Base-by-base conservation (phyloP, 306 rosid species). In the Inga laurina region DNA sequence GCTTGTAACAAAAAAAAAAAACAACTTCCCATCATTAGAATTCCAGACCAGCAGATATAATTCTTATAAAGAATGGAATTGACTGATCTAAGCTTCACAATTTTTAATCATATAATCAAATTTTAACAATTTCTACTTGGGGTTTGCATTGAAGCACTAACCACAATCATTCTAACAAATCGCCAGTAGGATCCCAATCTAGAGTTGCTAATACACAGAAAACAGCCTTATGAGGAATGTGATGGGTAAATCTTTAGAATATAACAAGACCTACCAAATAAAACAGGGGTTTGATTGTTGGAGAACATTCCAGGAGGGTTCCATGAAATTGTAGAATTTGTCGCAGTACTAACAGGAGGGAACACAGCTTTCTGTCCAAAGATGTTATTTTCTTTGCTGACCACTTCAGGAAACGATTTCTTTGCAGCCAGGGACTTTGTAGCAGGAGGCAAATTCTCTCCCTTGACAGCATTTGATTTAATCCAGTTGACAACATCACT, bases 401-500 rank as follows among this genome's bases (percentile, higher is more conserved):
- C 76, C 66, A 81, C 82, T 75, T 86, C 93, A 27, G 88, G 78
- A 16, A 30, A 86, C 72, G 85, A 57, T 79, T 87, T 92, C 81
- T 82, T 92, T 80, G 84, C 97, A 77, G 84, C 62, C 34, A 78
- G 75, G 52, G 74, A 79, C 88, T 86, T 83, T 75, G 84, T 84
- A 0, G 86, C 76, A 72, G 87, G 74, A 46, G 87, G 79, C 73
- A 75, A 84, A 84, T 64, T 91, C 84, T 85, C 95, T 75, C 84
- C 91, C 75, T 88, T 91, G 65, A 77, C 72, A 75, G 95, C 90
- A 77, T 91, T 92, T 83, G 86, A 90, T 90, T 94, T 93, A 72
- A 96, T 93, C 99, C 99, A 96, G 77, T 88, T 90, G 79, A 96
- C 97, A 35, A 96, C 92, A 66, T 96, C 99, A 75, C 95, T 87